Base-by-base conservation (phyloP, 805 yeast species). In the Pichia nanzhaoensis region DNA sequence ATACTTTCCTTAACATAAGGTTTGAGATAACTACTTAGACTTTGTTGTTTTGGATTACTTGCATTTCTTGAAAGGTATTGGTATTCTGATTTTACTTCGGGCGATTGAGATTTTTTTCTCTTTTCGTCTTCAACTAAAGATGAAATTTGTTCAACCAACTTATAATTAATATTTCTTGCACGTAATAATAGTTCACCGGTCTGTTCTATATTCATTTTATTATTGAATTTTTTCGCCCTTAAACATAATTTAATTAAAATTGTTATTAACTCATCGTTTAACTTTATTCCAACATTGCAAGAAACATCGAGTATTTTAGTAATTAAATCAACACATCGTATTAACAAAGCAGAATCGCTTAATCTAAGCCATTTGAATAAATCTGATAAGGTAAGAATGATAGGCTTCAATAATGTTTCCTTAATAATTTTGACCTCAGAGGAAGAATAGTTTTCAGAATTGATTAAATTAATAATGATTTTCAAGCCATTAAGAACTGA, bases 291-390 rank as follows among this genome's bases (percentile, higher is more conserved):
- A 35, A 68, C 58, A 34, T 77, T 81, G 27, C 66, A 62, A 0
- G 89, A 85, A 37, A 84, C 61, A 52, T 80, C 84, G 38, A 88
- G 69, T 0, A 87, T 78, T 36, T 75, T 73, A 41, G 80, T 73
- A 4, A 85, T 83, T 39, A 88, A 67, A 20, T 73, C 71, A 5
- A 86, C 90, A 68, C 96, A 87, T 1, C 87, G 75, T 21, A 73
- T 73, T 37, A 86, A 66, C 38, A 91, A 67, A 2, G 88, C 84
- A 6, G 76, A 69, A 61, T 90, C 97, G 48, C 91, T 87, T 39
- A 91, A 68, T 48, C 93, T 72, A 24, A 91, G 69, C 95, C 97
- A 85, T 34, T 79, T 81, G 30, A 86, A 71, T 70, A 86, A 80
- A 43, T 79, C 70, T 13, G 72, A 72, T 48, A 90, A 77, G 0